phyloP scores from a whole-genome alignment of 2,329 filamentous ascomycete genomes.

The Lasiodiplodia sp. region DNA sequence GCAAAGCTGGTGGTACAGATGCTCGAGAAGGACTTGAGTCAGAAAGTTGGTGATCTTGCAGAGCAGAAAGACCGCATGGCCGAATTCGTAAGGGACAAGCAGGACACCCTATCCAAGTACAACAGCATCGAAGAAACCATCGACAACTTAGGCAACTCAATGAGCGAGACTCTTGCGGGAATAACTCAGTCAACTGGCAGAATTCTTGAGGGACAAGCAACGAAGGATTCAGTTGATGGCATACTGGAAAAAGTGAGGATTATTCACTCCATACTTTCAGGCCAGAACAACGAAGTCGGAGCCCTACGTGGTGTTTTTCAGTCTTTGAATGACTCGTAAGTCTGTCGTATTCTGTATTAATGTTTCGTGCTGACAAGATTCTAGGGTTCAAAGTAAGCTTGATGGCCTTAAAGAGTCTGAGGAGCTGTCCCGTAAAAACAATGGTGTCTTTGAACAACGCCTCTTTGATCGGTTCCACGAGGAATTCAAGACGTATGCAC shows the following conservation, averaged over 20 bases:
- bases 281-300: not conserved
- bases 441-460: not conserved
- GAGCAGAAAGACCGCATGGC: not conserved
- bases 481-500: not conserved
- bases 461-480: not conserved
- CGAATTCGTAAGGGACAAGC: not conserved
- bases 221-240: not conserved
- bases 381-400: not conserved
- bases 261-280: not conserved
- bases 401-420: not conserved
- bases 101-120: not conserved
- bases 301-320: not conserved
- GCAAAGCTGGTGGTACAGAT: not conserved
- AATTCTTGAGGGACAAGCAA: not conserved
- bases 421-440: not conserved
- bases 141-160: not conserved
- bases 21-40: not conserved
- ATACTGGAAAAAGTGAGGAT: not conserved
- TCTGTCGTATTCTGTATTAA: not conserved
- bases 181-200: not conserved
- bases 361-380: not conserved
- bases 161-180: not conserved
- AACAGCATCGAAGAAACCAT: not conserved
- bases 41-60: not conserved
- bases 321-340: not conserved